Evolutionary conservation across 129 eudicot genomes (phyloP).

Genomic region (Logfia minima): DNA sequence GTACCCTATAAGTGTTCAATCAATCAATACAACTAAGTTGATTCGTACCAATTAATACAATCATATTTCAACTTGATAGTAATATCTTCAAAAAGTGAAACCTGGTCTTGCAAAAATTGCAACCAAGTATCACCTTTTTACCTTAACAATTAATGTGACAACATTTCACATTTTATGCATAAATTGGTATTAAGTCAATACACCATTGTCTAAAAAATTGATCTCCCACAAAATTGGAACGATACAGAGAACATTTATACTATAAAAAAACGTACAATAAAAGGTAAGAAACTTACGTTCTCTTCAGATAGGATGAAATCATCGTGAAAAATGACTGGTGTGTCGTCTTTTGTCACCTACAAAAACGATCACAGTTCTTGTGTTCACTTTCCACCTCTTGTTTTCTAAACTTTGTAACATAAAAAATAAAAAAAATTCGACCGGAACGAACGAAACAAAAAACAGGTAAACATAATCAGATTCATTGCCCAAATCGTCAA

Average conservation of each 20-base stretch:
- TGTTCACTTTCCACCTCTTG: conserved; percentile 7
- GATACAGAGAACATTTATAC: background rate
- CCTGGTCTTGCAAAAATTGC: no score
- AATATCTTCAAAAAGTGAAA: background rate
- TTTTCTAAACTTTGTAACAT: conserved; percentile 6
- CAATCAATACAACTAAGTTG: background rate
- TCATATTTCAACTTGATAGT: background rate
- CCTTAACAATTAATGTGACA: no score
- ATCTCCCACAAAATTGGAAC: background rate
- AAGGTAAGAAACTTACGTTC: conserved; percentile 40
- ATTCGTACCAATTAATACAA: background rate
- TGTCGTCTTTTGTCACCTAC: conserved; percentile 83
- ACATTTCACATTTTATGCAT: background rate
- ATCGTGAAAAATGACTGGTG: conserved; percentile 81
- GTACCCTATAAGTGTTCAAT: conserved; percentile 47
- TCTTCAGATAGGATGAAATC: conserved; percentile 69
- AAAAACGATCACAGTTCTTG: conserved; percentile 33
- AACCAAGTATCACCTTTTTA: no score
- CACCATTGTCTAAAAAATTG: background rate
- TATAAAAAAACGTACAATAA: no score
- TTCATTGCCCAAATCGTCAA: background rate
- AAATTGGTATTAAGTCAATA: background rate
- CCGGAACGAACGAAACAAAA: background rate
- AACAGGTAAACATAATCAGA: conserved; percentile 25
- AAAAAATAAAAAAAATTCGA: background rate